phyloP scores from a whole-genome alignment of 2,329 filamentous ascomycete species.

The Mycosphaerella sp. region DNA sequence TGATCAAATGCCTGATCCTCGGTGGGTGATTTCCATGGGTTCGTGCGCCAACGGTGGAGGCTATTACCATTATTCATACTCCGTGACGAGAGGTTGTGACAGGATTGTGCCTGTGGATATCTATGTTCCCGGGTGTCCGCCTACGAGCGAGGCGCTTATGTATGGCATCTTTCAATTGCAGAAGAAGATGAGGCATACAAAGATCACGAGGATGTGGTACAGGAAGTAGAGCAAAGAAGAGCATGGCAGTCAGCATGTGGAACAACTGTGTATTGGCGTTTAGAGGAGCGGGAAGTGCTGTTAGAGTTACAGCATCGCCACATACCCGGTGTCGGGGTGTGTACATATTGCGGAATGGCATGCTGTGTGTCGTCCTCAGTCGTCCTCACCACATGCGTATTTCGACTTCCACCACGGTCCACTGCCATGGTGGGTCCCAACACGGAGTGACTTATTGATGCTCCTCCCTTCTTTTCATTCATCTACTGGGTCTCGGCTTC shows the following conservation, averaged over 20 bases:
- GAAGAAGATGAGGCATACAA: conserved; percentile 62
- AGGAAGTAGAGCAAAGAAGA: conserved; percentile 36
- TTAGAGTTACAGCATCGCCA: background rate
- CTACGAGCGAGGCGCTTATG: conserved; percentile 48
- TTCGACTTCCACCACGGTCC: too few relatives aligned
- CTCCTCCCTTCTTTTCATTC: too few relatives aligned
- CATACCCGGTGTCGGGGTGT: background rate
- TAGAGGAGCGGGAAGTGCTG: conserved; percentile 11
- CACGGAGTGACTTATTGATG: too few relatives aligned
- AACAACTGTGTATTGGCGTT: conserved; percentile 15
- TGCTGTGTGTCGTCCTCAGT: background rate
- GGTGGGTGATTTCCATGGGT: conserved; percentile 81
- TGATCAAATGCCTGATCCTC: conserved; percentile 87
- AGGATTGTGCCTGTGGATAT: conserved; percentile 73
- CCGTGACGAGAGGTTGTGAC: conserved; percentile 68
- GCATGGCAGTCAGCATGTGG: background rate
- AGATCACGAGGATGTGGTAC: conserved; percentile 53
- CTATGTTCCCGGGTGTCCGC: conserved; percentile 68
- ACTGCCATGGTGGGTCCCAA: too few relatives aligned
- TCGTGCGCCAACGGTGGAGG: conserved; percentile 76
- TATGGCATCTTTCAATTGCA: conserved; percentile 67
- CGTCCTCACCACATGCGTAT: background rate
- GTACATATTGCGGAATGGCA: conserved; percentile 20
- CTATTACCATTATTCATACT: conserved; percentile 80
- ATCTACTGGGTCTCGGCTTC: too few relatives aligned